Base-by-base conservation (phyloP, 202 grass and related monocot genomes). In the Panicum hallii region DNA sequence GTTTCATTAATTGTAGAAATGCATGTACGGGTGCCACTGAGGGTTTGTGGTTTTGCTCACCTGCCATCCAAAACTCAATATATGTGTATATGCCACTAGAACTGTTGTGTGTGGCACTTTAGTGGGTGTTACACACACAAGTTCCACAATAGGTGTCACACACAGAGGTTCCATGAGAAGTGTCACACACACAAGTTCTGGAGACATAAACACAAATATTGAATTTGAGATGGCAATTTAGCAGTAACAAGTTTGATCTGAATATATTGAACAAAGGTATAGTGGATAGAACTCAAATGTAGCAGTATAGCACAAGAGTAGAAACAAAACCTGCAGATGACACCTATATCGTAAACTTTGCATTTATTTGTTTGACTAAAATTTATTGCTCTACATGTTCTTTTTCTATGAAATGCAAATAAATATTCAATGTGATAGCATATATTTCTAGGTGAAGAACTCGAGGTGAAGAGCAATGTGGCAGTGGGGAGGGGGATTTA, bases 241-340 rank as follows among this genome's bases (percentile, higher is more conserved):
- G 5, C 0, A 20, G 13, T 66, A 87, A 50, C 1, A 7, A 68
- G 14, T 76, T 79, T 42, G 11, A 65, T 22, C 28, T 42, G 49
- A 63, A 63, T 14, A 82, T 47, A 28, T 34, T 38, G 36, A 5
- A 49, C 28, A 15, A 71, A 52, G 16, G 63, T 3, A 79, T 10
- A 72, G 62, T 7, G 17, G 16, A 55, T 63, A 57, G 1, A 77
- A 48, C 26, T 52, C 4, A 49, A 63, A 50, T 10, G 9, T 74
- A 30, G 30, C 56, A 74, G 46, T 46, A 11, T 14, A 56, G 40
- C 5, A 43, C 11, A 79, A 80, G 36, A 64, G 36, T 68, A 16
- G 41, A 45, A 79, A 72, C 15, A 75, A 82, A 74, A 87, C 95
- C 84, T 95, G 85, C 2, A 98, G 46, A 87, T 98, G 93, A 54